Percentiles rank a stretch among this genome's conserved stretches.
phyloP scores from a whole-genome alignment of 495 filamentous ascomycete species.

The Tuber umbilicatum region DNA sequence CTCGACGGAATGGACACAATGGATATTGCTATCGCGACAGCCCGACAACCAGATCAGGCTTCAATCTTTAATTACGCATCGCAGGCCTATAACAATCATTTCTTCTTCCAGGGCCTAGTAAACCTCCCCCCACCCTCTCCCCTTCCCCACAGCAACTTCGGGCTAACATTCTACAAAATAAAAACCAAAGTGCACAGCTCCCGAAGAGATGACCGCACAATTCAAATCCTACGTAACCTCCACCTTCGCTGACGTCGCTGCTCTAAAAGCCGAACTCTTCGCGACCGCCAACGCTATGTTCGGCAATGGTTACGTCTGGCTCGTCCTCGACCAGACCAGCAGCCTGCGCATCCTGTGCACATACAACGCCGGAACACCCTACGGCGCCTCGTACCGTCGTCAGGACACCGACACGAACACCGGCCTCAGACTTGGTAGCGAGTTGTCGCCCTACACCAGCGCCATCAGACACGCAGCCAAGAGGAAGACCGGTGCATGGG shows the following conservation, averaged over 20 bases:
- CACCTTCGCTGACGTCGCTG: slow-evolving; percentile 73
- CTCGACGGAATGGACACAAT: slow-evolving; percentile 54
- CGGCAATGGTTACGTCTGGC: slow-evolving; percentile 94
- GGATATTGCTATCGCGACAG: slow-evolving; percentile 65
- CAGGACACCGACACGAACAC: slow-evolving; percentile 80
- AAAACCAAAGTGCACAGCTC: slow-evolving; percentile 1
- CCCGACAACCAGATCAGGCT: slow-evolving; percentile 69
- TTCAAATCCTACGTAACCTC: slow-evolving; percentile 24
- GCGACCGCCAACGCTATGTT: slow-evolving; percentile 85
- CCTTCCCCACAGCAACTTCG: neutral
- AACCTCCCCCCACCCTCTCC: slow-evolving; percentile 17
- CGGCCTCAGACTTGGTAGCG: slow-evolving; percentile 38
- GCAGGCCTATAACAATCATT: slow-evolving; percentile 94
- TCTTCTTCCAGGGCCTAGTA: slow-evolving; percentile 75
- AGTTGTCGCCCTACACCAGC: slow-evolving; percentile 4
- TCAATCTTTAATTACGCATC: slow-evolving; percentile 88
- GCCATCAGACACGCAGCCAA: slow-evolving; percentile 9
- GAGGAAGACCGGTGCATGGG: slow-evolving; percentile 55
- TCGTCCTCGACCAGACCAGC: slow-evolving; percentile 53
- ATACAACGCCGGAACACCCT: slow-evolving; percentile 85
- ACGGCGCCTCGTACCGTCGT: slow-evolving; percentile 72
- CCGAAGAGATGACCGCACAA: slow-evolving; percentile 11
- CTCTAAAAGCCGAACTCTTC: slow-evolving; percentile 70
- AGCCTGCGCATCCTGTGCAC: slow-evolving; percentile 72
- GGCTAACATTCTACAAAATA: slow-evolving; percentile 7